Base-by-base conservation (phyloP, 306 rosid genomes). In the Phaseolus lunatus region DNA sequence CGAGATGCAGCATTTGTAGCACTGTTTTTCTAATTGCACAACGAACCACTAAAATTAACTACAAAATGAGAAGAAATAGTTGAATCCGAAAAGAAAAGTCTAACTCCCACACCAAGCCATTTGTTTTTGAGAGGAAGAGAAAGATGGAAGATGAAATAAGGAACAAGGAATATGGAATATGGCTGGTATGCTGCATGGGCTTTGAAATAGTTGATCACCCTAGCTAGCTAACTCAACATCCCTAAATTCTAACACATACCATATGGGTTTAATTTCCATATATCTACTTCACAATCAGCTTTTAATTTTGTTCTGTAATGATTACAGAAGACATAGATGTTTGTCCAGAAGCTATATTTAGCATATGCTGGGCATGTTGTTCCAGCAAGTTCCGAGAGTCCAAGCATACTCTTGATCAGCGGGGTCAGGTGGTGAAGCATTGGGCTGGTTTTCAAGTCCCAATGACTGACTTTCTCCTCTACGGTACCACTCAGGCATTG, bases 401-500 rank as follows among this genome's bases (percentile, higher is more conserved):
- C 84, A 82, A 37, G 72, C 84, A 1, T n/a, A 65, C n/a, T 72
- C 81, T 3, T 73, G 64, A 49, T 48, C 37, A 5, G 66, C 35
- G 37, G 77, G 43, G 9, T 20, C 45, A 9, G 78, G 29, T 2
- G 81, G 9, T 67, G 56, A 67, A 13, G 59, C 65, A 33, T 33
- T 27, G 10, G 62, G 75, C 48, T 73, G 81, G 41, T 58, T 67
- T 5, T 73, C 90, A 18, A 75, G 70, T 37, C 65, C 77, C 33
- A 59, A 33, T 7, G 89, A 44, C 2, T 79, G 80, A 47, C 48
- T 75, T 8, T 65, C 77, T 59, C 82, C 78, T 23, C 81, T 78
- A 0, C 71, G 72, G 69, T 88, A 87, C 97, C 93, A 92, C 18
- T 87, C 89, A 0, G 92, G 90, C 13, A 72, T 70, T 52, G 89